Evolutionary conservation across 371 early-diverging fungal species (phyloP).

Genomic region (Blakeslea trispora): DNA sequence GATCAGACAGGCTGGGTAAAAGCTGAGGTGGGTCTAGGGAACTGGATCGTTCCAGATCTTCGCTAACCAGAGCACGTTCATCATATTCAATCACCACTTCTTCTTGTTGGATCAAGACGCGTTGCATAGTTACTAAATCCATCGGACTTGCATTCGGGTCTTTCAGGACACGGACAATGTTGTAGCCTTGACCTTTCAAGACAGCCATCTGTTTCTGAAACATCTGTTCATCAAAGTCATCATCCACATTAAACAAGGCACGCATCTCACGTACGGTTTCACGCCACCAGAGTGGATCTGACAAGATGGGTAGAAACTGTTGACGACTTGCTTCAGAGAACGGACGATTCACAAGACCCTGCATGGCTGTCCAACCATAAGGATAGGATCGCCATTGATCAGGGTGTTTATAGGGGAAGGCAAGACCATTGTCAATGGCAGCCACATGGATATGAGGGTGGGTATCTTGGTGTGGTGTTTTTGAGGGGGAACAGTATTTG

Average conservation of each 20-base stretch:
- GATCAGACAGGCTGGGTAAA: background rate
- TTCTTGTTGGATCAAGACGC: slow-evolving; percentile 57
- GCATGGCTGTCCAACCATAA: slow-evolving; percentile 84
- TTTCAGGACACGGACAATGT: slow-evolving; percentile 71
- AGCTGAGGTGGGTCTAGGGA: slow-evolving; percentile 11
- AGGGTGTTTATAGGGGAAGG: slow-evolving; percentile 93
- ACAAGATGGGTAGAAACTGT: slow-evolving; percentile 67
- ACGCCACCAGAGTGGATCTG: slow-evolving; percentile 79
- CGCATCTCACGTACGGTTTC: slow-evolving; percentile 70
- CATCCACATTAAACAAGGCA: slow-evolving; percentile 65
- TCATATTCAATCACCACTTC: slow-evolving; percentile 53
- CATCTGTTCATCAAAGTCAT: slow-evolving; percentile 81
- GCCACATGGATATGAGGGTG: slow-evolving; percentile 65
- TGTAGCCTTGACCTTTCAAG: slow-evolving; percentile 85
- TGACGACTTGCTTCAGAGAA: slow-evolving; percentile 71
- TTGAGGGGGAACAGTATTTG: slow-evolving; percentile 57
- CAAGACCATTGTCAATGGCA: slow-evolving; percentile 92
- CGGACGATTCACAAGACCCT: slow-evolving; percentile 59
- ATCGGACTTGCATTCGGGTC: slow-evolving; percentile 58
- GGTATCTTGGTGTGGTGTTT: slow-evolving; percentile 9
- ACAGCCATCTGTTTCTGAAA: slow-evolving; percentile 83
- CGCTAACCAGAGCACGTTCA: slow-evolving; percentile 19
- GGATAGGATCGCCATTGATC: slow-evolving; percentile 90
- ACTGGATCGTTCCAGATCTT: slow-evolving; percentile 38
- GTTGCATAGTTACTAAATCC: slow-evolving; percentile 59